Evolutionary conservation across 1,284 basidiomycete genomes (phyloP).

Genomic region (Macrocystidia cucumis): DNA sequence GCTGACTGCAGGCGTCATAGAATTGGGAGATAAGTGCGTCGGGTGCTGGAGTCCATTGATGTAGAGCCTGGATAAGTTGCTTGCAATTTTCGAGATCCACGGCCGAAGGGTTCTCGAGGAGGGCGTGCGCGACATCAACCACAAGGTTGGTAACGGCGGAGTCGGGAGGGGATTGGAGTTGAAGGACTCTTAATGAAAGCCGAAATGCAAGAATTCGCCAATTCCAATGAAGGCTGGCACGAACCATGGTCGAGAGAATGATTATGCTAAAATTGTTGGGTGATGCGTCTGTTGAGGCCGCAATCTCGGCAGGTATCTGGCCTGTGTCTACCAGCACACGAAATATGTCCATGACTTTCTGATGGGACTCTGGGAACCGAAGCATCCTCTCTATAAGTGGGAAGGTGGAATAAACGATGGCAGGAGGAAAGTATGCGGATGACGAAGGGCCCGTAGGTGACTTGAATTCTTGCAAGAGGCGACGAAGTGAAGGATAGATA

Average conservation of each 20-base stretch:
- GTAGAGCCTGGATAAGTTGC: conserved; percentile 22
- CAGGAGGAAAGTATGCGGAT: conserved; percentile 20
- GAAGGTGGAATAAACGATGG: conserved; percentile 22
- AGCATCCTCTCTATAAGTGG: conserved; percentile 24
- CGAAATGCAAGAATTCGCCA: conserved; percentile 33
- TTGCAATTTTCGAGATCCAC: conserved; percentile 19
- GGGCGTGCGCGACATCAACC: conserved; percentile 28
- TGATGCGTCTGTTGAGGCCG: conserved; percentile 25
- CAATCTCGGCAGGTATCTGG: conserved; percentile 29
- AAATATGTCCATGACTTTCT: conserved; percentile 34
- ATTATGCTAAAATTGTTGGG: conserved; percentile 32
- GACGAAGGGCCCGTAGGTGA: conserved; percentile 16
- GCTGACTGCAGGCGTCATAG: conserved; percentile 29
- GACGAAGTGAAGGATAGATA: conserved; percentile 16
- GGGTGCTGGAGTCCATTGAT: conserved; percentile 27
- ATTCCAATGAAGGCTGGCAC: conserved; percentile 41
- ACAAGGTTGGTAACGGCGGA: conserved; percentile 21
- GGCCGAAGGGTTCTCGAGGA: conserved; percentile 24
- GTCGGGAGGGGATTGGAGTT: conserved; percentile 13
- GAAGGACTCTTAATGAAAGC: conserved; percentile 27
- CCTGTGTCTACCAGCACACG: conserved; percentile 26
- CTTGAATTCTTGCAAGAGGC: conserved; percentile 11
- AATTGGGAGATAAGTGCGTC: conserved; percentile 32
- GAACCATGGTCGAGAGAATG: conserved; percentile 34
- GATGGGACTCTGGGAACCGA: conserved; percentile 16